phyloP scores from a whole-genome alignment of 495 filamentous ascomycete species.

The Xylaria castorea region DNA sequence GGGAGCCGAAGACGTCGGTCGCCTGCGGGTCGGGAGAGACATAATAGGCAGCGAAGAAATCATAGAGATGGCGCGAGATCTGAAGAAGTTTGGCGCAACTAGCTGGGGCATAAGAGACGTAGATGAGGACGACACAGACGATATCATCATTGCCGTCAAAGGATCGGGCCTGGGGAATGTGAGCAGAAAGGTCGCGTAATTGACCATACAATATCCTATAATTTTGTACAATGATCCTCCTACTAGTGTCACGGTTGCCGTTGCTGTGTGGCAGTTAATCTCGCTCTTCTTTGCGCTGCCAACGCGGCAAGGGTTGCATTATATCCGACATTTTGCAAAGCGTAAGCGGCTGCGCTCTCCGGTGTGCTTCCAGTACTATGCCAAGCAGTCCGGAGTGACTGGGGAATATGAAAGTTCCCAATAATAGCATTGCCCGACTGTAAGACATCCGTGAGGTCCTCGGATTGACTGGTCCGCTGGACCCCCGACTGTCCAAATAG shows the following conservation, averaged over 20 bases:
- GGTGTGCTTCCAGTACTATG: slow-evolving; percentile 52
- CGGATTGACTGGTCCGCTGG: slow-evolving; percentile 42
- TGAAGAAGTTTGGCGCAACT: slow-evolving; percentile 82
- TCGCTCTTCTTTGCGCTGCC: slow-evolving; percentile 52
- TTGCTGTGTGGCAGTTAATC: slow-evolving; percentile 38
- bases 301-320: slow-evolving; percentile 54
- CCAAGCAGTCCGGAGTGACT: slow-evolving; percentile 69
- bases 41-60: slow-evolving; percentile 80
- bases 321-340: slow-evolving; percentile 58
- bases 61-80: slow-evolving; percentile 79
- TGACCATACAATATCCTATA: slow-evolving; percentile 36
- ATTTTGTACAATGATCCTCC: slow-evolving; percentile 37
- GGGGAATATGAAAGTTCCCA: slow-evolving; percentile 71
- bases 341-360: slow-evolving; percentile 56
- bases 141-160: slow-evolving; percentile 88
- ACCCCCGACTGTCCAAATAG: slow-evolving; percentile 49
- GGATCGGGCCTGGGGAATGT: slow-evolving; percentile 95
- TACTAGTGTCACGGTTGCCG: slow-evolving; percentile 31
- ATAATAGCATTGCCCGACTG: slow-evolving; percentile 73
- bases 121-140: slow-evolving; percentile 68
- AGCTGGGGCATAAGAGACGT: slow-evolving; percentile 82
- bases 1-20: slow-evolving; percentile 72
- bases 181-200: slow-evolving; percentile 87
- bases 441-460: slow-evolving; percentile 63
- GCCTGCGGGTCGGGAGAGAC: slow-evolving; percentile 68